Evolutionary conservation across 2,329 filamentous ascomycete genomes (phyloP).

Genomic region (Hansfordia pulvinata): DNA sequence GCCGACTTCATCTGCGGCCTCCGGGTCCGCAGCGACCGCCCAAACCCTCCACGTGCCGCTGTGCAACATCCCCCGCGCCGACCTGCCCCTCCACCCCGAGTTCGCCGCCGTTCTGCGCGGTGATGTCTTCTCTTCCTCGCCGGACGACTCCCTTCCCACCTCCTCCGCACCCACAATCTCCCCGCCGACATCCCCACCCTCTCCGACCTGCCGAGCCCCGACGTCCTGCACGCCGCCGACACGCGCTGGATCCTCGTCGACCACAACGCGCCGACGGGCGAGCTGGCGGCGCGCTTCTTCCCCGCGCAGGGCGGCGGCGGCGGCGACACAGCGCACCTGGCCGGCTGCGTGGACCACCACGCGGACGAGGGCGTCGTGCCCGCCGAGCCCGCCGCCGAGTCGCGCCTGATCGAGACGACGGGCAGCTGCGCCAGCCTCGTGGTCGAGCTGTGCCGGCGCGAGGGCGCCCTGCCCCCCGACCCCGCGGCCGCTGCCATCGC

Average conservation of each 20-base stretch:
- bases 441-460: constrained; percentile 38
- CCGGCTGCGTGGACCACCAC: constrained; percentile 67
- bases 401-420: constrained; percentile 48
- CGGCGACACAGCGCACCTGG: constrained; percentile 29
- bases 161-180: too few relatives aligned
- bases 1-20: constrained; percentile 14
- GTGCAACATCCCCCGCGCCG: constrained; percentile 53
- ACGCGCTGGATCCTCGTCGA: constrained; percentile 66
- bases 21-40: constrained; percentile 5
- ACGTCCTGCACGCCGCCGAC: constrained; percentile 32
- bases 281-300: constrained; percentile 33
- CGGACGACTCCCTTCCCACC: constrained; percentile 31
- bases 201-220: constrained; percentile 27
- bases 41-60: constrained; percentile 55
- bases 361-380: constrained; percentile 51
- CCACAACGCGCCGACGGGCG: constrained; percentile 60
- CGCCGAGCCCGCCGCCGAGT: constrained; percentile 24
- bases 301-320: not conserved
- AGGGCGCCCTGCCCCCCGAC: constrained; percentile 40
- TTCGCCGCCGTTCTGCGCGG: constrained; percentile 50
- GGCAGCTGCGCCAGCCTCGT: constrained; percentile 67
- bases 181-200: constrained; percentile 14
- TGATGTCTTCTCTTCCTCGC: constrained; percentile 44
- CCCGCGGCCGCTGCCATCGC: constrained; percentile 10
- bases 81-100: constrained; percentile 61